Evolutionary conservation across 2,329 filamentous ascomycete species (phyloP).

Genomic region (Neonectria sp.): DNA sequence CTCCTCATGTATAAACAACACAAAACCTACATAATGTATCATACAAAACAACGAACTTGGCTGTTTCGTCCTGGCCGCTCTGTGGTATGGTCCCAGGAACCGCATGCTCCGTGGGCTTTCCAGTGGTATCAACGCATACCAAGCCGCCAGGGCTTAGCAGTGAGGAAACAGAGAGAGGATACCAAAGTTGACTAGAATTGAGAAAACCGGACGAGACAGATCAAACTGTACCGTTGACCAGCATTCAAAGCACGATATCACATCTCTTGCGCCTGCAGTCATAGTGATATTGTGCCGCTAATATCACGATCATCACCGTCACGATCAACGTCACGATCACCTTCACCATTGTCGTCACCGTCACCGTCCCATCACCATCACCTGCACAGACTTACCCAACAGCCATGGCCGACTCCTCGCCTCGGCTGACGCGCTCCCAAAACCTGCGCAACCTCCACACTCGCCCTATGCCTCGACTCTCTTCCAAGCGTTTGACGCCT

Average conservation of each 20-base stretch:
- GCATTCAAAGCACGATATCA: neutral
- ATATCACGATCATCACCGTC: constrained; percentile 9
- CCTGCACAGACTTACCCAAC: constrained; percentile 38
- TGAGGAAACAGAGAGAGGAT: neutral
- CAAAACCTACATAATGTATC: constrained; percentile 47
- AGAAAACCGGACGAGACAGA: neutral
- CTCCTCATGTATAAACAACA: constrained; percentile 42
- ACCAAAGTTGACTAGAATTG: neutral
- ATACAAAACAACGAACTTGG: constrained; percentile 36
- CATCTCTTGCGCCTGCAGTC: constrained; percentile 1
- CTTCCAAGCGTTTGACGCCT: constrained; percentile 63
- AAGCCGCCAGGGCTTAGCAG: constrained; percentile 12
- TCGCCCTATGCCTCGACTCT: constrained; percentile 66
- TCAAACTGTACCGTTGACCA: neutral
- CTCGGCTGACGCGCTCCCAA: constrained; percentile 73
- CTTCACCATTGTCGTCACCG: neutral
- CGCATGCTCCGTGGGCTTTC: neutral
- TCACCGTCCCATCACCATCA: neutral
- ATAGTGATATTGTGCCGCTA: neutral
- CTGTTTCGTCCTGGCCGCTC: constrained; percentile 7
- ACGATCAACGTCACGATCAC: neutral
- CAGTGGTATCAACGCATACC: neutral
- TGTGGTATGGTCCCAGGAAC: constrained; percentile 7
- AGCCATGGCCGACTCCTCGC: constrained; percentile 46
- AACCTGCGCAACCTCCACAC: constrained; percentile 76